These are phyloP conservation scores for Teratosphaeria pseudoeucalypti DNA, from an alignment of 2,329 filamentous ascomycete species.

Conservation along the genomic window DNA sequence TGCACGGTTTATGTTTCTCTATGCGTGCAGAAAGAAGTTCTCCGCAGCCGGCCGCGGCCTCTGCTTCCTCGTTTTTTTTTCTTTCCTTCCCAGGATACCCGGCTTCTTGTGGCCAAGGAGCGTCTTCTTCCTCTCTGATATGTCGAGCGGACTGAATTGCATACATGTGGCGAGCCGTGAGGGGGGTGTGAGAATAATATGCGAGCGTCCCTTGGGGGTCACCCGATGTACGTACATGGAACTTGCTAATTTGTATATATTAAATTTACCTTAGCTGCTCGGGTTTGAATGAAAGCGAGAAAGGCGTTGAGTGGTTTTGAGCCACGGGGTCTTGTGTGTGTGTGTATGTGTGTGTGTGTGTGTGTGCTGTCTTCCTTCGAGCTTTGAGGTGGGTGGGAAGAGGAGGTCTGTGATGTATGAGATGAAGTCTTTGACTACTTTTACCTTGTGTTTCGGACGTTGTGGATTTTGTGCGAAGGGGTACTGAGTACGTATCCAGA, in stretches of 20 bases:
- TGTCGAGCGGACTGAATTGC: not conserved
- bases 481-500: too few relatives aligned
- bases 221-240: slow-evolving; percentile 1
- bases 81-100: not conserved
- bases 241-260: slow-evolving; percentile 7
- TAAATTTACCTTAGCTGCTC: not conserved
- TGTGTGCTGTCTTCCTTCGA: too few relatives aligned
- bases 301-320: not conserved
- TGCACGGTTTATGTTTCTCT: not conserved
- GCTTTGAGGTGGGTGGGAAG: too few relatives aligned
- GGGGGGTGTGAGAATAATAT: too few relatives aligned
- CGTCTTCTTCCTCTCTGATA: not conserved
- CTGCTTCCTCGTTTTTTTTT: not conserved
- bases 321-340: not conserved
- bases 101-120: not conserved
- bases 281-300: not conserved
- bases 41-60: not conserved
- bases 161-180: not conserved
- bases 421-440: too few relatives aligned
- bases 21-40: not conserved
- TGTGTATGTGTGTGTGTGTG: too few relatives aligned
- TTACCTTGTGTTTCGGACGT: too few relatives aligned
- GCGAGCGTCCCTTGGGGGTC: not conserved
- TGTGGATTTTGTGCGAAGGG: too few relatives aligned
- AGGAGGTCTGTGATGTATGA: too few relatives aligned